phyloP scores from a whole-genome alignment of 2,329 filamentous ascomycete species.

The Venturia carpophila region DNA sequence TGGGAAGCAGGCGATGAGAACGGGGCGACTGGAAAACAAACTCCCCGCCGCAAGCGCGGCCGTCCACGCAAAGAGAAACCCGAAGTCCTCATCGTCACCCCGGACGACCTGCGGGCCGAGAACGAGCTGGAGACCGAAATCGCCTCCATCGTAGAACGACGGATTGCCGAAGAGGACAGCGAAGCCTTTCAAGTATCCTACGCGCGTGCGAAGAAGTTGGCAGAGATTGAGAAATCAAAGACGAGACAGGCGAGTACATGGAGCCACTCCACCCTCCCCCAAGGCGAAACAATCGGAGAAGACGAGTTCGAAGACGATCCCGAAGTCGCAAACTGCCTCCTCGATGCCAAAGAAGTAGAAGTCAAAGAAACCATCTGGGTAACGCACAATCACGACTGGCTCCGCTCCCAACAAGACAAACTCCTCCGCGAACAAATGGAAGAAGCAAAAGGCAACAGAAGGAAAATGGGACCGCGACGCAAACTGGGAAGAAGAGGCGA shows the following conservation, averaged over 20 bases:
- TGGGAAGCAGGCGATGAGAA: constrained; percentile 10
- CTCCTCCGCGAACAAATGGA: constrained; percentile 62
- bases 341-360: constrained; percentile 64
- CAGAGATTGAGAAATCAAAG: constrained; percentile 14
- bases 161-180: constrained; percentile 27
- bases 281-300: constrained; percentile 35
- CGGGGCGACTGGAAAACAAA: not conserved
- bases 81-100: constrained; percentile 14
- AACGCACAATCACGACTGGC: constrained; percentile 87
- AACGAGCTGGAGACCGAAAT: constrained; percentile 41
- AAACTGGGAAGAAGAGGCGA: constrained; percentile 24
- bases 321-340: constrained; percentile 73
- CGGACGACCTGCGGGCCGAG: constrained; percentile 42
- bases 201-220: constrained; percentile 23
- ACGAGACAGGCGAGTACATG: constrained; percentile 9
- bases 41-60: constrained; percentile 12
- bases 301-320: constrained; percentile 84
- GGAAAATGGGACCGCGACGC: constrained; percentile 34
- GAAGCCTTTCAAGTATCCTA: constrained; percentile 25
- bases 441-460: constrained; percentile 46
- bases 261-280: constrained; percentile 5
- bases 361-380: constrained; percentile 93
- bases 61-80: constrained; percentile 14
- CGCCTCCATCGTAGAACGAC: constrained; percentile 28
- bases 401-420: constrained; percentile 79